These are phyloP conservation scores for Dichotomocladium elegans DNA, from an alignment of 371 early-diverging fungal species.

Conservation along the genomic window DNA sequence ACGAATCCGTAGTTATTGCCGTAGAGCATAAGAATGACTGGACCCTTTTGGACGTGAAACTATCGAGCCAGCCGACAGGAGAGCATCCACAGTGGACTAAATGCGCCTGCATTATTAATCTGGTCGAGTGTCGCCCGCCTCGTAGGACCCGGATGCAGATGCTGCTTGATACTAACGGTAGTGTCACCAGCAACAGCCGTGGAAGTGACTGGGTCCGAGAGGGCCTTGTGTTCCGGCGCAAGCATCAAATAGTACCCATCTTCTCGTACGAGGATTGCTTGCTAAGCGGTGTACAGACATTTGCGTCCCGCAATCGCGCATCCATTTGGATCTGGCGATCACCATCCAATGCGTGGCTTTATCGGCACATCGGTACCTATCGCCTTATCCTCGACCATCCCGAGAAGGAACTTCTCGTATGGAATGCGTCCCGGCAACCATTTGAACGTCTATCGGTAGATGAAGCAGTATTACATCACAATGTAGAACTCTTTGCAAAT, in stretches of 20 bases:
- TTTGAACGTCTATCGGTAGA: background rate
- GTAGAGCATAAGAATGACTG: constrained; percentile 5
- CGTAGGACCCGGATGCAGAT: background rate
- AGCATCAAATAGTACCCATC: background rate
- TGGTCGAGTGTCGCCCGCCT: constrained; percentile 1
- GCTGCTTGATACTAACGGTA: no score
- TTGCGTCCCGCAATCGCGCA: constrained; percentile 1
- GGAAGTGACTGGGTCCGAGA: background rate
- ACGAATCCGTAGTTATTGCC: constrained; percentile 5
- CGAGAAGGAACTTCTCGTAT: constrained; percentile 3
- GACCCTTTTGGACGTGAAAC: constrained; percentile 3
- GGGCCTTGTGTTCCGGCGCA: background rate
- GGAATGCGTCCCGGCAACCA: background rate
- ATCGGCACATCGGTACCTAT: background rate
- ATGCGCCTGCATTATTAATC: background rate
- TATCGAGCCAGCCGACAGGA: no score
- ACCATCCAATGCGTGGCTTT: constrained; percentile 2
- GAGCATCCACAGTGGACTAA: background rate
- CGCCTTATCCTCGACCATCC: constrained; percentile 1
- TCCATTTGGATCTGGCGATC: constrained; percentile 3
- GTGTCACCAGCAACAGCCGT: background rate
- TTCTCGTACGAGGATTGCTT: background rate
- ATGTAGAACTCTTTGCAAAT: constrained; percentile 1
- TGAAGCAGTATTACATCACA: constrained; percentile 1
- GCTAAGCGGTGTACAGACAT: background rate